These are phyloP conservation scores for Triticum timopheevii DNA, from an alignment of 176 grass and related monocot species.

Conservation along the genomic window DNA sequence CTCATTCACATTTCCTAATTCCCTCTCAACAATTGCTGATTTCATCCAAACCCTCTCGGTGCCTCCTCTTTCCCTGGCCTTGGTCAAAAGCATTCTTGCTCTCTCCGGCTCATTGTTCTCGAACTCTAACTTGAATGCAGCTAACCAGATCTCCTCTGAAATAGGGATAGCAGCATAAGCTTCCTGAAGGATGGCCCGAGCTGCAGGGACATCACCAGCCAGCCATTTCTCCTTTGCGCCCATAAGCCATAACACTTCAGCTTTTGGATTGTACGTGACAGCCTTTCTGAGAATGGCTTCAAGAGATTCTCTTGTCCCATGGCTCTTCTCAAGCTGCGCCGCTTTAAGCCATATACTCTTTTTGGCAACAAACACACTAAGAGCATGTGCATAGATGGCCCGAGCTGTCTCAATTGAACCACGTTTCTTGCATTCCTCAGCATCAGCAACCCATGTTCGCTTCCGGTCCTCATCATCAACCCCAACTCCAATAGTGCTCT, in stretches of 20 bases:
- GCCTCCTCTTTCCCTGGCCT: conserved; percentile 89
- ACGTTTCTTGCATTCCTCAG: conserved; percentile 93
- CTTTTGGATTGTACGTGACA: conserved; percentile 80
- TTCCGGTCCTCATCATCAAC: conserved; percentile 92
- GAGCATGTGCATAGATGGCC: conserved; percentile 86
- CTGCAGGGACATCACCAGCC: conserved; percentile 82
- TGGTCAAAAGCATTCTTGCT: conserved; percentile 91
- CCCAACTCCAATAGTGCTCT: conserved; percentile 79
- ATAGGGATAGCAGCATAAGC: conserved; percentile 89
- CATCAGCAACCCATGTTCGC: conserved; percentile 96
- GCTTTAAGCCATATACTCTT: conserved; percentile 95
- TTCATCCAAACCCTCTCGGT: conserved; percentile 99
- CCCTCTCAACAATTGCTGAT: conserved; percentile 87
- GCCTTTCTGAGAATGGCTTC: conserved; percentile 85
- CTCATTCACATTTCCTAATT: conserved; percentile 66
- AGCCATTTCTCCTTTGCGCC: conserved; percentile 97
- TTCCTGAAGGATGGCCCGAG: conserved; percentile 91
- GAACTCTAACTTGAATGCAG: conserved; percentile 96
- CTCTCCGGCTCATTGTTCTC: conserved; percentile 95
- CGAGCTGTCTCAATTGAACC: conserved; percentile 93
- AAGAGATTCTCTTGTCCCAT: conserved; percentile 83
- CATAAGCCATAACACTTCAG: conserved; percentile 96
- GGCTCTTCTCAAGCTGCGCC: conserved; percentile 94
- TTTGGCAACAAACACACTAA: conserved; percentile 76
- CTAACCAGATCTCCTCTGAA: conserved; percentile 96